These are phyloP conservation scores for Zygoascus tannicola DNA, from an alignment of 805 yeast species.

Conservation along the genomic window DNA sequence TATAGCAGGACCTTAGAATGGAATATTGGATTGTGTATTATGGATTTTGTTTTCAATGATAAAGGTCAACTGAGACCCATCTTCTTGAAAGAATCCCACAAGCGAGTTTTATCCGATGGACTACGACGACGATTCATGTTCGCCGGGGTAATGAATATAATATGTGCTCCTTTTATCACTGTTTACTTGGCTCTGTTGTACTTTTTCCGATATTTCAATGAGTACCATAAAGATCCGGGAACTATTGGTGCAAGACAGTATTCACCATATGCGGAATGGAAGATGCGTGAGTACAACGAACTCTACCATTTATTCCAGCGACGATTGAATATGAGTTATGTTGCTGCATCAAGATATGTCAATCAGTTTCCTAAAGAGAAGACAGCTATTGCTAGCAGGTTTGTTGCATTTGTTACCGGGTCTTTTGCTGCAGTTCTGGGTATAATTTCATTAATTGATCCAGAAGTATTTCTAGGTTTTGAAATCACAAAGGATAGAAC, in stretches of 20 bases:
- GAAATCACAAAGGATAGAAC: slow-evolving; percentile 77
- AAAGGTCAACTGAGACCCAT: slow-evolving; percentile 71
- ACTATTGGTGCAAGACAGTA: slow-evolving; percentile 76
- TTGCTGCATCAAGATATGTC: slow-evolving; percentile 72
- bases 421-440: slow-evolving; percentile 86
- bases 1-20: slow-evolving; percentile 88
- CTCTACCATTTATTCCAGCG: slow-evolving; percentile 78
- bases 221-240: slow-evolving; percentile 81
- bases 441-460: slow-evolving; percentile 66
- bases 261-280: slow-evolving; percentile 94
- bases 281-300: slow-evolving; percentile 87
- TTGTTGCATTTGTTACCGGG: slow-evolving; percentile 69
- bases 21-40: slow-evolving; percentile 82
- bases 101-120: slow-evolving; percentile 58
- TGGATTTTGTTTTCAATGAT: slow-evolving; percentile 75
- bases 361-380: slow-evolving; percentile 86
- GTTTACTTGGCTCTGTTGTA: slow-evolving; percentile 72
- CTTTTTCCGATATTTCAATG: slow-evolving; percentile 87
- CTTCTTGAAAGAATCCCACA: slow-evolving; percentile 60
- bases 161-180: slow-evolving; percentile 79
- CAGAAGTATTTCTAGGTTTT: slow-evolving; percentile 82
- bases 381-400: slow-evolving; percentile 45
- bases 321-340: slow-evolving; percentile 66
- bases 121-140: slow-evolving; percentile 70
- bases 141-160: slow-evolving; percentile 77